Base-by-base conservation (phyloP, 805 yeast genomes). In the Monosporozyma siamensis region DNA sequence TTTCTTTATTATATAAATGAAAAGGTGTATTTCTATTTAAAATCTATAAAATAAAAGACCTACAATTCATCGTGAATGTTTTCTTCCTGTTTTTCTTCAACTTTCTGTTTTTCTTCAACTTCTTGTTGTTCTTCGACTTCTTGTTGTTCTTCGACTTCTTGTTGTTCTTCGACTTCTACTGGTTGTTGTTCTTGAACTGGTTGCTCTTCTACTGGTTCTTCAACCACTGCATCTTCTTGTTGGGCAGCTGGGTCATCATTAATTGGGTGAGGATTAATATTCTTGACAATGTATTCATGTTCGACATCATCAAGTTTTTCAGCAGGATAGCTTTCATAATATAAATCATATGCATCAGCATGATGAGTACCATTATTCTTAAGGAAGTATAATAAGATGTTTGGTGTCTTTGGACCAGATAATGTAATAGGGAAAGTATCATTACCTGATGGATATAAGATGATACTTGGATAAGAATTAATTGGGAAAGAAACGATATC, bases 401-500 rank as follows among this genome's bases (percentile, higher is more conserved):
- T 87, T 44, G 86, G 66, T 39, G 80, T 80, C 74, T 97, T 86
- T 39, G 73, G 69, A 48, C 87, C 84, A 44, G 71, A 67, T 68
- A 71, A 89, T 31, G 70, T 66, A 46, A 88, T 64, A 45, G 90
- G 88, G 32, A 8, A 29, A n/a, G 27, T 22, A 12, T 34, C 38
- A 4, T 21, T 23, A 49, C 84, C 83, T 49, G 95, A 97, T 57
- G 95, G 96, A 73, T 80, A 92, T 45, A 90, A 74, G 59, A 82
- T 74, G 54, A 92, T 69, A 44, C 97, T 90, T 67, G 98, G 98
- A 74, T 85, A 92, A 44, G 97, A 96, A 49, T 75, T 69, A 53
- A 92, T 80, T 38, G 78, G 80, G 52, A 84, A 82, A 45, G 78
- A 81, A 22, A 52, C 44, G 47, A 90, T 86, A 63, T 92, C 98